Percentiles rank a stretch among this genome's conserved stretches.
Evolutionary conservation across 2,329 filamentous ascomycete species (phyloP).

Genomic region (Stemphylium lycopersici): DNA sequence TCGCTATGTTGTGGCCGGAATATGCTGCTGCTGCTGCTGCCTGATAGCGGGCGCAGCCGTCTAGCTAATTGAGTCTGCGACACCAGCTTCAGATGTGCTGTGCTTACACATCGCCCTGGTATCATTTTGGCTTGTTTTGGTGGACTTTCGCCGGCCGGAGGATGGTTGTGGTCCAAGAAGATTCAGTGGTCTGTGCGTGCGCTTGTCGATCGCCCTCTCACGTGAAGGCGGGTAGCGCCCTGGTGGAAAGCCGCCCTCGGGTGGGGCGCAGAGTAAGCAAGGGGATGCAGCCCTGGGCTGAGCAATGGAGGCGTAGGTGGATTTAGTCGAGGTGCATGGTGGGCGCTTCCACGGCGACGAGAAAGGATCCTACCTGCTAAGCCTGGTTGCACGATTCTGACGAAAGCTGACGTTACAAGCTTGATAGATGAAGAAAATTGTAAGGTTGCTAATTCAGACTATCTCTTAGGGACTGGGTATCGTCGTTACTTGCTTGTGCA

Average conservation of each 20-base stretch:
- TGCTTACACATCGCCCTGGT: constrained; percentile 14
- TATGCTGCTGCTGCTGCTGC: constrained; percentile 4
- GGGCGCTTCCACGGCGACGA: too few relatives aligned
- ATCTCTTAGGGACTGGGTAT: constrained; percentile 8
- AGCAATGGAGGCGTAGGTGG: background rate
- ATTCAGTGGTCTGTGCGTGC: constrained; percentile 6
- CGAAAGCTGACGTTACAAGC: background rate
- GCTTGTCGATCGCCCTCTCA: constrained; percentile 7
- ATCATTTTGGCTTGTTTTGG: constrained; percentile 12
- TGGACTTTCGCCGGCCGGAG: background rate
- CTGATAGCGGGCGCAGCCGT: constrained; percentile 1
- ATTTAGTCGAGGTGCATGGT: too few relatives aligned
- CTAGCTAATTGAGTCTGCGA: background rate
- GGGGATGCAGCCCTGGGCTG: background rate
- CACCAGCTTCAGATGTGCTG: constrained; percentile 6
- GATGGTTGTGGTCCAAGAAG: constrained; percentile 7
- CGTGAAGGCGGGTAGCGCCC: constrained; percentile 9
- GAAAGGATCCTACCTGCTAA: background rate
- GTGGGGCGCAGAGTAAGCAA: background rate
- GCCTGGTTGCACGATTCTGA: background rate
- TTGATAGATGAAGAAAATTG: background rate
- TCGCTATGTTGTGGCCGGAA: constrained; percentile 17
- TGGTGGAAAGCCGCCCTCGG: background rate
- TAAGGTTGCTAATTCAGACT: constrained; percentile 5
- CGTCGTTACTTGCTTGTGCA: constrained; percentile 10